Evolutionary conservation across 129 eudicot species (phyloP).

Genomic region (carrot (Daucus carota)): DNA sequence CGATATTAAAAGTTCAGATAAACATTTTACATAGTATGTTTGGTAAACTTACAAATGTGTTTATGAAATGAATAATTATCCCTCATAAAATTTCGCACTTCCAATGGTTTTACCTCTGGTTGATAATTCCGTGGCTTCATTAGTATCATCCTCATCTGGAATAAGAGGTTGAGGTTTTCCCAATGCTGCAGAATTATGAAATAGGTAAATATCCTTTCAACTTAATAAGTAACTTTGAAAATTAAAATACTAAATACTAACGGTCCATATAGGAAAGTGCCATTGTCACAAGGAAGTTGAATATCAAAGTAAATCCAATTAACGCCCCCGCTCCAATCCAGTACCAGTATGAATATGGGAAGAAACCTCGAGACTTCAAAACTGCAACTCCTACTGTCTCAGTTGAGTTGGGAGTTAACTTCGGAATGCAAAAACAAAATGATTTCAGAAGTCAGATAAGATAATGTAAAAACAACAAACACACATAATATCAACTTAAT

Average conservation of each 20-base stretch:
- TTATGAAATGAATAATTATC: background rate
- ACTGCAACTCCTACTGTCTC: conserved; percentile 34
- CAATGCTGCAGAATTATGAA: conserved; percentile 39
- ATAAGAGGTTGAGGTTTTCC: conserved; percentile 47
- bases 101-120: conserved; percentile 1
- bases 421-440: background rate
- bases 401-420: conserved; percentile 16
- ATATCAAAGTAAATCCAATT: conserved; percentile 42
- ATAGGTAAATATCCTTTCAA: background rate
- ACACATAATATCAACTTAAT: background rate
- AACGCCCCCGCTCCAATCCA: conserved; percentile 54
- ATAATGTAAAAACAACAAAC: background rate
- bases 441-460: background rate
- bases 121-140: conserved; percentile 29
- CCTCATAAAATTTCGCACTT: background rate
- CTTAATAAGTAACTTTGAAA: background rate
- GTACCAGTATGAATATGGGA: conserved; percentile 55
- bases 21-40: background rate
- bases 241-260: conserved; percentile 21
- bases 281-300: conserved; percentile 35
- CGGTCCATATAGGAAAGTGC: conserved; percentile 48
- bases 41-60: background rate
- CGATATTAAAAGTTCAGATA: background rate
- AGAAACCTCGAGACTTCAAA: conserved; percentile 51
- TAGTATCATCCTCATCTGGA: conserved; percentile 15